Conservation (phyloP, 768 basidiomycete genomes). For the Boletus sp. region DNA sequence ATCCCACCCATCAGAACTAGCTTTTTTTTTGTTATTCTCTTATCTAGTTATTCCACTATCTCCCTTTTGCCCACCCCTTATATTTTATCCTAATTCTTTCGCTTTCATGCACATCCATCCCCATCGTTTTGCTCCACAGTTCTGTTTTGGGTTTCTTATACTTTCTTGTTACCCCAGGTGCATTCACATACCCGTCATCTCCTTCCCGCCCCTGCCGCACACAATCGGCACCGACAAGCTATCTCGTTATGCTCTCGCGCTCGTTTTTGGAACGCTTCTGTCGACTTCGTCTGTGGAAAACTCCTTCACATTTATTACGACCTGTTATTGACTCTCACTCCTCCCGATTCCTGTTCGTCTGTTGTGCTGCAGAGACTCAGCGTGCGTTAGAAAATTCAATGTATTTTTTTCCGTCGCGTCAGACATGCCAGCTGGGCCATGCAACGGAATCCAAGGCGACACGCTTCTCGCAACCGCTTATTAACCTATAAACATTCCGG, state of each 20-base stretch:
- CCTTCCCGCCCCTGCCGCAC: conserved; percentile 14
- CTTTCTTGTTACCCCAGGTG: conserved; percentile 23
- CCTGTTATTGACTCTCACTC: conserved; percentile 19
- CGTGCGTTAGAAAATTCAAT: conserved; percentile 14
- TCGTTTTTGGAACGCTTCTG: conserved; percentile 21
- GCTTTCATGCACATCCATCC: conserved; percentile 17
- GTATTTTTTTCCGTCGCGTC: conserved; percentile 21
- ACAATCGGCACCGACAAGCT: conserved; percentile 19
- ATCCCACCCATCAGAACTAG: conserved; percentile 17
- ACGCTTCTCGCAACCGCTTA: background rate
- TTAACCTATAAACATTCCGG: no score
- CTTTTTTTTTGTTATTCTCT: conserved; percentile 27
- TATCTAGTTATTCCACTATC: conserved; percentile 29
- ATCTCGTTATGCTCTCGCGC: conserved; percentile 25
- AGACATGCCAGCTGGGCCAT: no score
- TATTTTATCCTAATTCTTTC: conserved; percentile 27
- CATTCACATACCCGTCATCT: conserved; percentile 22
- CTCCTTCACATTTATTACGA: conserved; percentile 17
- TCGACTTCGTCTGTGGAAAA: conserved; percentile 12
- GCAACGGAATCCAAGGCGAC: conserved; percentile 1
- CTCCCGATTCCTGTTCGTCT: conserved; percentile 11
- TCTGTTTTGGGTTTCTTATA: conserved; percentile 12
- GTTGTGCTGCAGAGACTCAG: conserved; percentile 7
- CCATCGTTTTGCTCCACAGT: conserved; percentile 16
- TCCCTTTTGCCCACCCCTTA: conserved; percentile 17